A percentile compares a stretch with the other conserved stretches of the same genome.
Conservation (phyloP, 805 yeast genomes). For the Suhomyces prunicola region DNA sequence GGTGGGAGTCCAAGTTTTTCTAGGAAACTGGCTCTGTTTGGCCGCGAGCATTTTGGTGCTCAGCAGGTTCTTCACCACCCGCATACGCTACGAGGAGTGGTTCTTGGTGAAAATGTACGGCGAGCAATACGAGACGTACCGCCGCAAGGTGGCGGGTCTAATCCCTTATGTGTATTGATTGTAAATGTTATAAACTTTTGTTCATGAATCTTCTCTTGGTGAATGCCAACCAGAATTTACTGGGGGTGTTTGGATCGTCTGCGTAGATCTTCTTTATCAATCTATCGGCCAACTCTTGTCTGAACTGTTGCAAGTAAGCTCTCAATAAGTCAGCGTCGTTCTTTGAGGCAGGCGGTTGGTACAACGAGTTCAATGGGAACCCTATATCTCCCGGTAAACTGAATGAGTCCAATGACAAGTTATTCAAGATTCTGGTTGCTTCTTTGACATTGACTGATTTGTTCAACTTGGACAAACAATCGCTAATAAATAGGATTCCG, state of each 20-base stretch:
- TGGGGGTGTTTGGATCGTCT: conserved; percentile 59
- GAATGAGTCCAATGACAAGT: conserved; percentile 82
- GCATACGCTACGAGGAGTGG: conserved; percentile 37
- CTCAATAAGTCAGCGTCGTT: conserved; percentile 77
- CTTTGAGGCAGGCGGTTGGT: conserved; percentile 69
- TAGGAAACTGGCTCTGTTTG: conserved; percentile 21
- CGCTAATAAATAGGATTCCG: conserved; percentile 87
- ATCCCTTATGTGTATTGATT: conserved; percentile 24
- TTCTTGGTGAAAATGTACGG: conserved; percentile 27
- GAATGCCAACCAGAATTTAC: conserved; percentile 94
- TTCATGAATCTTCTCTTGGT: conserved; percentile 96
- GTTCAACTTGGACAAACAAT: conserved; percentile 67
- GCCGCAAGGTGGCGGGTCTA: conserved; percentile 19
- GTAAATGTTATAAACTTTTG: conserved; percentile 54
- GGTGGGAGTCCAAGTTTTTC: conserved; percentile 28
- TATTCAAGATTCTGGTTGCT: conserved; percentile 68
- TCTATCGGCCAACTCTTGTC: conserved; percentile 88
- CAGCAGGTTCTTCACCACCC: conserved; percentile 22
- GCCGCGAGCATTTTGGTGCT: conserved; percentile 16
- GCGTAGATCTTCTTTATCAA: conserved; percentile 70
- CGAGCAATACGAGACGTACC: conserved; percentile 24
- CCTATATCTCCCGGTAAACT: conserved; percentile 93
- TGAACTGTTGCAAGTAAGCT: conserved; percentile 81
- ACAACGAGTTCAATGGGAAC: conserved; percentile 84
- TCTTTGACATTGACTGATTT: conserved; percentile 50